phyloP scores from a whole-genome alignment of 495 filamentous ascomycete genomes.

The Penicillium salamii region DNA sequence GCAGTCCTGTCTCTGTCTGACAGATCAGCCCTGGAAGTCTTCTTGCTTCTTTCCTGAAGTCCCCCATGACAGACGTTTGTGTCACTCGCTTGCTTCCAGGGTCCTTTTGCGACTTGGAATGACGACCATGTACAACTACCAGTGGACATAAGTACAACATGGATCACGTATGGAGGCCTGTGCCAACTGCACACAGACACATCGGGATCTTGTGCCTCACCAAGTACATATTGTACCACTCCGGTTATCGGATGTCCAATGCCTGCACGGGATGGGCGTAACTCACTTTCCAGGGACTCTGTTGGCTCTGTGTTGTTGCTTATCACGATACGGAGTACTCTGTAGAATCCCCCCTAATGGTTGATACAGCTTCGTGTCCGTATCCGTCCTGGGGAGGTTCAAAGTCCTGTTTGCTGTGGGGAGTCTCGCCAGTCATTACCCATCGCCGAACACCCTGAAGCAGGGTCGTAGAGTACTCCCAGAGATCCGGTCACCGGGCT shows the following conservation, averaged over 20 bases:
- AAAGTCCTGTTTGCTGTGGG: not conserved
- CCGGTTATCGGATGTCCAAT: not conserved
- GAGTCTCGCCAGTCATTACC: not conserved
- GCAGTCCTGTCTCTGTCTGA: not conserved
- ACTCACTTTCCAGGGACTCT: not conserved
- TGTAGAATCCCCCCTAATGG: no score
- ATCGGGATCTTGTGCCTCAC: not conserved
- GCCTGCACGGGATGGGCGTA: not conserved
- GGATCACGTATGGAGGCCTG: not conserved
- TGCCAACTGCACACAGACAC: slow-evolving; percentile 4
- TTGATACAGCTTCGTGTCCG: no score
- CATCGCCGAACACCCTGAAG: no score
- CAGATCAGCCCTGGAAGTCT: not conserved
- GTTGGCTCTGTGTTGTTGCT: not conserved
- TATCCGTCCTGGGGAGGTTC: not conserved
- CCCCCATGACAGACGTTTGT: not conserved
- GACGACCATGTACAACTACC: not conserved
- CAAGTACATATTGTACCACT: not conserved
- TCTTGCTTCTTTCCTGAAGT: no score
- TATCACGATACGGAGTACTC: not conserved
- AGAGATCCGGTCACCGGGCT: not conserved
- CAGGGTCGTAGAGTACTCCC: not conserved
- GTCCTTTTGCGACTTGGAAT: not conserved
- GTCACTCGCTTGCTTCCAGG: not conserved
- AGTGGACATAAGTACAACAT: not conserved